These are phyloP conservation scores for Cladosporium cucumerinum DNA, from an alignment of 2,329 filamentous ascomycete species.

Conservation along the genomic window DNA sequence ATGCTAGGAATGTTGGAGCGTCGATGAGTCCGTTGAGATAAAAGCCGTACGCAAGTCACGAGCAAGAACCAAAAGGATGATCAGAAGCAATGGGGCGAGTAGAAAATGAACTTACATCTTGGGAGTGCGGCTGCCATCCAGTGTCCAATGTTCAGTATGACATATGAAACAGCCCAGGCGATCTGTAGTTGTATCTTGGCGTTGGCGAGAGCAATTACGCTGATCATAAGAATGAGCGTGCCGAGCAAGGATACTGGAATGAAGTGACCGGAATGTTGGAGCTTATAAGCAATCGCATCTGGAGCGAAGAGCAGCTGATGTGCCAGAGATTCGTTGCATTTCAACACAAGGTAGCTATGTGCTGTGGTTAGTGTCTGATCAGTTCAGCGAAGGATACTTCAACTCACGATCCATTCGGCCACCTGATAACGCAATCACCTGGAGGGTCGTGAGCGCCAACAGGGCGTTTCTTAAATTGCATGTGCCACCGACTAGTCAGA, in stretches of 20 bases:
- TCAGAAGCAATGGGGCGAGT: not conserved
- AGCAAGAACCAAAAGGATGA: not conserved
- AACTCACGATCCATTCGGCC: slow-evolving; percentile 44
- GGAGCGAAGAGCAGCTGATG: slow-evolving; percentile 52
- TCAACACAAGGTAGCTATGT: slow-evolving; percentile 44
- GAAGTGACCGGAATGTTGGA: slow-evolving; percentile 42
- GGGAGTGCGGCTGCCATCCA: slow-evolving; percentile 52
- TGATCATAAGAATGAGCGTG: slow-evolving; percentile 52
- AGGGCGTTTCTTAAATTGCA: slow-evolving; percentile 41
- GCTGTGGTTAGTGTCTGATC: not conserved
- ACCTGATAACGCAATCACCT: slow-evolving; percentile 46
- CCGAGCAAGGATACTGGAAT: slow-evolving; percentile 48
- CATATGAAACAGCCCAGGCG: slow-evolving; percentile 49
- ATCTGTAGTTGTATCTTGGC: slow-evolving; percentile 47
- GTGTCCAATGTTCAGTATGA: slow-evolving; percentile 49
- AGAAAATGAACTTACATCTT: slow-evolving; percentile 13
- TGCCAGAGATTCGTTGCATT: slow-evolving; percentile 49
- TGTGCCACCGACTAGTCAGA: slow-evolving; percentile 48
- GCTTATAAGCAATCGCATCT: slow-evolving; percentile 47
- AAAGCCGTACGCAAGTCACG: not conserved
- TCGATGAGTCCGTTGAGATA: not conserved
- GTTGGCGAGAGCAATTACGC: slow-evolving; percentile 51
- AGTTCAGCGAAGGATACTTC: not conserved
- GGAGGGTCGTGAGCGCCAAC: slow-evolving; percentile 16
- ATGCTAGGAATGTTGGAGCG: not conserved